Percentiles rank a stretch among this genome's conserved stretches.
Conservation (phyloP, 2,329 filamentous ascomycete species). For the Microsporum ferrugineum region DNA sequence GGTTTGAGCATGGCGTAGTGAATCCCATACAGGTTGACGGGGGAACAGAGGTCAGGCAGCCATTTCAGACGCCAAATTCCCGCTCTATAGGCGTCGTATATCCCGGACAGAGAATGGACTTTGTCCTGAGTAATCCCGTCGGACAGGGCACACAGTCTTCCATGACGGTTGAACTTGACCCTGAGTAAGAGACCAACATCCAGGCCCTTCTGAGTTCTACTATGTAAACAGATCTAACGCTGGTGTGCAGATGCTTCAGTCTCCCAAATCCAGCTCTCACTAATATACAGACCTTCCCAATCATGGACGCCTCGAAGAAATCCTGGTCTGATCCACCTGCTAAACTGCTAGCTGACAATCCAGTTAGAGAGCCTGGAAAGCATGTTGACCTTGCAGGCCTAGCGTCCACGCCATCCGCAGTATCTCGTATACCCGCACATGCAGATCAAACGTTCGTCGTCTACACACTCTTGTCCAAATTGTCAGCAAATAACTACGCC, state of each 20-base stretch:
- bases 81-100: slow-evolving; percentile 33
- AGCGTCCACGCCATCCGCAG: slow-evolving; percentile 19
- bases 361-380: not conserved
- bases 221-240: slow-evolving; percentile 2
- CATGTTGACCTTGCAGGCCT: slow-evolving; percentile 21
- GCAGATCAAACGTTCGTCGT: slow-evolving; percentile 34
- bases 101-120: slow-evolving; percentile 37
- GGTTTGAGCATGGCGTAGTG: slow-evolving; percentile 22
- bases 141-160: slow-evolving; percentile 11
- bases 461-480: slow-evolving; percentile 38
- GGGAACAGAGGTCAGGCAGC: slow-evolving; percentile 24
- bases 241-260: slow-evolving; percentile 30
- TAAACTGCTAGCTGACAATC: slow-evolving; percentile 5
- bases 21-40: slow-evolving; percentile 34
- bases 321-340: not conserved
- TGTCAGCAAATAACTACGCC: slow-evolving; percentile 33
- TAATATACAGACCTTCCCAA: slow-evolving; percentile 28
- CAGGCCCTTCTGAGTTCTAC: not conserved
- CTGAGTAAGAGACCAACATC: slow-evolving; percentile 21
- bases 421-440: slow-evolving; percentile 20
- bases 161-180: slow-evolving; percentile 27
- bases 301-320: slow-evolving; percentile 10
- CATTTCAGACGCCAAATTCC: slow-evolving; percentile 12
- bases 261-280: slow-evolving; percentile 35
- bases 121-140: slow-evolving; percentile 20